Evolutionary conservation across 2,329 filamentous ascomycete genomes (phyloP), one percentile per base, ranked within the genome.

Genomic region (Venturia effusa): DNA sequence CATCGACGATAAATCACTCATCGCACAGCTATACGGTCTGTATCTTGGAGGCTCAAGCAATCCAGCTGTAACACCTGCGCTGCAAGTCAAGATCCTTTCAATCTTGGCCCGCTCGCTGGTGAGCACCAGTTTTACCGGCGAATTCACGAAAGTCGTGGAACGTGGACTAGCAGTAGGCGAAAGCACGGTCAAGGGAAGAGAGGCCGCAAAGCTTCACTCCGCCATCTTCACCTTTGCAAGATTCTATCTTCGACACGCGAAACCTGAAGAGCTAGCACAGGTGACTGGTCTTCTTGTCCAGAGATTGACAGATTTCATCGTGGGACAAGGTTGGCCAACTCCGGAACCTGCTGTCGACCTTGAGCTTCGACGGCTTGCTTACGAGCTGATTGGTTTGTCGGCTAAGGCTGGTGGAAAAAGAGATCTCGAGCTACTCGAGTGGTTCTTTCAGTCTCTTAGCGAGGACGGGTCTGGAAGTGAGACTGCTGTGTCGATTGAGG

Each of bases 381-480:
- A 97, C 73, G 93, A 97, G 73, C 92, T 90, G 0, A 90, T 97
- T 45, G 94, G 93, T 0, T 83, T 94, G 17, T 76, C 97, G 30
- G 86, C 89, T 0, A 84, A 82, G 63, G 85, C 86, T 67, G 84
- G 83, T 4, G 83, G 48, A 15, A 41, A 87, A 4, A 76, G 81
- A 2, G 82, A 79, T 15, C 81, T 80, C 70, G 84, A 79, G 67
- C 78, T 84, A 61, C 84, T 84, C 68, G 84, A 83, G 61, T 97
- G 91, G 88, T 81, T 97, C 0, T 95, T 97, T 70, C 83, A 83
- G 32, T 93, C 92, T 0, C 79, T 97, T 3, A 87, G 88, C 13
- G 87, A 92, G 68, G 93, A 97, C 69, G 83, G 86, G 0, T 89
- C 85, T 0, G 82, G 85, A 0, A 87, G 88, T 60, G 80, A 86